A percentile compares a stretch with the other conserved stretches of the same genome.
These are phyloP conservation scores for Phytophthora brassicae DNA, from an alignment of 352 stramenopile species.

Conservation along the genomic window DNA sequence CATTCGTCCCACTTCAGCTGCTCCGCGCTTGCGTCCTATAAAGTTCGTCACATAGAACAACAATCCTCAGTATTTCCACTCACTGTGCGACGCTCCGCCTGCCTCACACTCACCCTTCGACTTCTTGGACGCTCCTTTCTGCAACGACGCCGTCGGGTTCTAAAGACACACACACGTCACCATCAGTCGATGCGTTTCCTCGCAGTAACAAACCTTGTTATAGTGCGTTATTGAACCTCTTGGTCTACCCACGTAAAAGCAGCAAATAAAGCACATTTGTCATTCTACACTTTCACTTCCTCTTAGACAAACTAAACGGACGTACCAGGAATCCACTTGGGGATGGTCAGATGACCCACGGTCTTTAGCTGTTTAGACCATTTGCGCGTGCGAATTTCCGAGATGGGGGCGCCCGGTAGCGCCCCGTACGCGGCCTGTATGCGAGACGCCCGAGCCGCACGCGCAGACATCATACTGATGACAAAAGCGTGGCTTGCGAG, in stretches of 20 bases:
- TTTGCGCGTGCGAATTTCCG: slow-evolving; percentile 73
- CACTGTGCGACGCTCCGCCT: neutral
- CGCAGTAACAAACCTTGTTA: neutral
- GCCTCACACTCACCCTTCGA: slow-evolving; percentile 52
- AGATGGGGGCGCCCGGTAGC: slow-evolving; percentile 47
- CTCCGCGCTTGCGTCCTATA: slow-evolving; percentile 64
- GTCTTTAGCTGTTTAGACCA: slow-evolving; percentile 72
- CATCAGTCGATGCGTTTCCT: neutral
- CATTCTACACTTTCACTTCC: neutral
- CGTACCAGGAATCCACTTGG: slow-evolving; percentile 76
- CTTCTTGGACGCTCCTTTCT: slow-evolving; percentile 68
- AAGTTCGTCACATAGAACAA: neutral
- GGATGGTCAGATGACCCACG: slow-evolving; percentile 70
- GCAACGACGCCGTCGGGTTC: slow-evolving; percentile 63
- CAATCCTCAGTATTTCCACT: neutral
- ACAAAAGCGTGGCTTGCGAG: neutral
- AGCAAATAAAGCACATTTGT: slow-evolving; percentile 14
- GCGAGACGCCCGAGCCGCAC: slow-evolving; percentile 39
- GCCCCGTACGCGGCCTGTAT: slow-evolving; percentile 36
- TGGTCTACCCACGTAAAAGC: slow-evolving; percentile 53
- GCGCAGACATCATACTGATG: slow-evolving; percentile 38
- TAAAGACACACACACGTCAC: slow-evolving; percentile 22
- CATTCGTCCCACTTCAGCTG: slow-evolving; percentile 67
- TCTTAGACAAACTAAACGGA: neutral
- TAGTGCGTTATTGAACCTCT: slow-evolving; percentile 33